phyloP scores from a whole-genome alignment of 805 yeast species.

The Kluyveromyces dobzhanskii region DNA sequence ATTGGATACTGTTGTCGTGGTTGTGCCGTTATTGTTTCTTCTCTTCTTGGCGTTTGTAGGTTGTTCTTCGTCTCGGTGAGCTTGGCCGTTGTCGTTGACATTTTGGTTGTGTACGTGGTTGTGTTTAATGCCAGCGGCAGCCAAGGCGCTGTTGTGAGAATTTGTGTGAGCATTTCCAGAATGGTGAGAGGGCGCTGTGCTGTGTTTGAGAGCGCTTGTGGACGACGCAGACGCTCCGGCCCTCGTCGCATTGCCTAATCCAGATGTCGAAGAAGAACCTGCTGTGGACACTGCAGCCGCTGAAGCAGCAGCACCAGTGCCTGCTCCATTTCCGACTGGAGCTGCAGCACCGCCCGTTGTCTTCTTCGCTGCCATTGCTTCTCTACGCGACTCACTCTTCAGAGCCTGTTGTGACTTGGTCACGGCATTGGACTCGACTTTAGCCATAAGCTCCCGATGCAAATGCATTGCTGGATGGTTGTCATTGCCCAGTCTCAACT shows the following conservation, averaged over 20 bases:
- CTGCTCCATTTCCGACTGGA: conserved; percentile 4
- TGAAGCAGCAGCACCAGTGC: conserved; percentile 8
- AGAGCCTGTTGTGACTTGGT: conserved; percentile 58
- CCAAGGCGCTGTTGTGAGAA: not conserved
- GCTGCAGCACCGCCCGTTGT: conserved; percentile 6
- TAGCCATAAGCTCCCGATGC: conserved; percentile 30
- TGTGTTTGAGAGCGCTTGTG: too few relatives aligned
- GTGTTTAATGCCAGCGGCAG: not conserved
- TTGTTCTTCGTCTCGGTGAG: too few relatives aligned
- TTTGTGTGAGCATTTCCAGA: not conserved
- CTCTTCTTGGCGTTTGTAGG: not conserved
- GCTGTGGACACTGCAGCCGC: conserved; percentile 10
- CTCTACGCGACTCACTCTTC: conserved; percentile 79
- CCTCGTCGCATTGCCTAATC: too few relatives aligned
- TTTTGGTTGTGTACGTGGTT: too few relatives aligned
- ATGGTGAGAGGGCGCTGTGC: too few relatives aligned
- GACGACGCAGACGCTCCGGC: too few relatives aligned
- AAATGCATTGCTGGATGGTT: conserved; percentile 82
- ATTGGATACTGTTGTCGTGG: too few relatives aligned
- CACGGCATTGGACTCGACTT: conserved; percentile 18
- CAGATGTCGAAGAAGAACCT: conserved; percentile 1
- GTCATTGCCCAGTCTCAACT: conserved; percentile 65
- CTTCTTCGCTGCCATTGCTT: conserved; percentile 77
- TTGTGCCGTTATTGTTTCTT: not conserved
- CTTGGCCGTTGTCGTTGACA: too few relatives aligned